Evolutionary conservation across 305 asterid genomes (phyloP), one percentile per base, ranked within the genome.

Genomic region (Monarda citriodora): DNA sequence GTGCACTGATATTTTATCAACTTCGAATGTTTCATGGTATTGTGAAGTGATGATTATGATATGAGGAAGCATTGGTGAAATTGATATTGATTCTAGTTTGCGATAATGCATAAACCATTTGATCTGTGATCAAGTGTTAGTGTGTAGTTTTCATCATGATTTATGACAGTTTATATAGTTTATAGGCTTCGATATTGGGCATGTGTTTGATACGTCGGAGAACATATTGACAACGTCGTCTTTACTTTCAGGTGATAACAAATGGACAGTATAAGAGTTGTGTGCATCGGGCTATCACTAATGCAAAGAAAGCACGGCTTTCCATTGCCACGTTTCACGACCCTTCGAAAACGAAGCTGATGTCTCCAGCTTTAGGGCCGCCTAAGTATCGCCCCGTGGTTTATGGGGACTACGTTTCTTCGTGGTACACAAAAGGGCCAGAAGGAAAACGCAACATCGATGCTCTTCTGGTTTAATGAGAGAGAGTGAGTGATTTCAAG

Each of bases 311-410:
- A 51, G 72, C 96, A 12, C 80, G 97, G 51, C 81, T 89, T 29
- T 93, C 99, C 45, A 84, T 87, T 36, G 95, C 99, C 47, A 82
- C 99, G 32, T 93, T 93, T 71, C 99, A 93, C 54, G 97, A 93
- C 54, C 97, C 96, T 41, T 85, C 92, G n/a, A 93, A 83, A 50
- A 74, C 74, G 8, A 83, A 77, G 78, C 67, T 54, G 23, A 71
- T 84, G 60, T 51, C 69, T 53, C 89, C 97, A 9, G 92, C 72
- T 58, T 65, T 82, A 6, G 71, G 72, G 61, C 96, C 83, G 4
- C 95, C 91, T 4, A 75, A 69, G 67, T 87, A 87, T 73, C 77
- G 72, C 4, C 83, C 76, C 0, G 95, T 93, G 60, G 53, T 69
- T 60, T 85, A 89, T 34, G 95, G 92, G 1, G 95, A 93, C 72